phyloP scores from a whole-genome alignment of 1,284 basidiomycete genomes.

The Cryptococcus amylolentus region DNA sequence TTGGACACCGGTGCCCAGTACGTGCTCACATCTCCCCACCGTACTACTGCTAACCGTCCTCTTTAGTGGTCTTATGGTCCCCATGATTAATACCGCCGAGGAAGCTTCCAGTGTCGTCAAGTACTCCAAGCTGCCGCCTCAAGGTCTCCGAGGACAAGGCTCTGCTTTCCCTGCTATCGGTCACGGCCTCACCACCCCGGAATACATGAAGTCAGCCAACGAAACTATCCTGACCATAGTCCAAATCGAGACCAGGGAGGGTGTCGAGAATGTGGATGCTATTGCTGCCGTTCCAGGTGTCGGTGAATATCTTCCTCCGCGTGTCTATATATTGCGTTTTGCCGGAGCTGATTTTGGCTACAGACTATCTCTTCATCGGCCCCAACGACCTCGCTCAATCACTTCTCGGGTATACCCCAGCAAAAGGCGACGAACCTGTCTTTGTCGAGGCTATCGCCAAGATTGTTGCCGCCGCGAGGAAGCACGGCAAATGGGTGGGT shows the following conservation, averaged over 20 bases:
- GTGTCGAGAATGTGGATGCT: constrained; percentile 35
- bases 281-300: constrained; percentile 35
- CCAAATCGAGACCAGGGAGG: constrained; percentile 37
- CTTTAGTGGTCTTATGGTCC: constrained; percentile 36
- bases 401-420: constrained; percentile 35
- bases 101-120: constrained; percentile 30
- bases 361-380: constrained; percentile 40
- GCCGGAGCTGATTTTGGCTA: neutral
- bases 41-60: neutral
- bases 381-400: constrained; percentile 42
- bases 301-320: constrained; percentile 18
- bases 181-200: constrained; percentile 29
- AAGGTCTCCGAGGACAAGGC: constrained; percentile 38
- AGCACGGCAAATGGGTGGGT: constrained; percentile 32
- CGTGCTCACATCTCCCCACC: constrained; percentile 8
- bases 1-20: constrained; percentile 42
- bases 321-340: too few relatives aligned
- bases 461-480: constrained; percentile 27
- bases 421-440: constrained; percentile 28
- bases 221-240: constrained; percentile 29
- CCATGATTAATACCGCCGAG: constrained; percentile 32
- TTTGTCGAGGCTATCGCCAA: constrained; percentile 35
- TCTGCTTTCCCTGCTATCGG: constrained; percentile 33
- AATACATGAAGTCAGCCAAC: constrained; percentile 34
- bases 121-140: constrained; percentile 37